A percentile compares a stretch with the other conserved stretches of the same genome.
phyloP scores from a whole-genome alignment of 257 asterid species.

The Ballota nigra region DNA sequence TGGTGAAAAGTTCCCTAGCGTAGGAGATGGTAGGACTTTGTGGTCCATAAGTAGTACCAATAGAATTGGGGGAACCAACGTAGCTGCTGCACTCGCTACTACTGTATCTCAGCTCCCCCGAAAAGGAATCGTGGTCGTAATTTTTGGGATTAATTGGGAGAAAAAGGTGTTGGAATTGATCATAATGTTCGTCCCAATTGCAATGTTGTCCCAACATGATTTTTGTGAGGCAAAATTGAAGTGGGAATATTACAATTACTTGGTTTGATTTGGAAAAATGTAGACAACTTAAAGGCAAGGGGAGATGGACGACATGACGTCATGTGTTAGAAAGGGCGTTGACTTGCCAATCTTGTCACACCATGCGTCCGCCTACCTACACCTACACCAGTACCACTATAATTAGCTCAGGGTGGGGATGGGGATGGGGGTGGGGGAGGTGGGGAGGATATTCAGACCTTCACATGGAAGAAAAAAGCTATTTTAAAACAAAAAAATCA shows the following conservation, averaged over 20 bases:
- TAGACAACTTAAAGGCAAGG: neutral
- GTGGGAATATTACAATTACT: too few relatives aligned
- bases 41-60: conserved; percentile 8
- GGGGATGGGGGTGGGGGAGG: neutral
- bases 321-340: neutral
- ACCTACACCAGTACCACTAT: conserved; percentile 2
- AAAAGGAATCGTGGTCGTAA: neutral
- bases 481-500: neutral
- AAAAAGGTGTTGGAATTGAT: neutral
- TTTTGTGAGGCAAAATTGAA: neutral
- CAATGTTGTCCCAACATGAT: neutral
- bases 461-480: neutral
- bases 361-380: conserved; percentile 8
- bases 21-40: neutral
- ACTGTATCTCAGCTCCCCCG: neutral
- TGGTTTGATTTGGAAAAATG: neutral
- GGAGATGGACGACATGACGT: conserved; percentile 10
- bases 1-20: too few relatives aligned
- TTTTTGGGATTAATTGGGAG: neutral
- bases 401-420: too few relatives aligned
- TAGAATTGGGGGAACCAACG: neutral
- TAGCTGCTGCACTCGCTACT: conserved; percentile 24
- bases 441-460: conserved; percentile 15
- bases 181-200: neutral
- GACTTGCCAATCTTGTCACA: conserved; percentile 23